Evolutionary conservation across 148 eudicot species (phyloP).

Genomic region (Vaccinium macrocarpon): DNA sequence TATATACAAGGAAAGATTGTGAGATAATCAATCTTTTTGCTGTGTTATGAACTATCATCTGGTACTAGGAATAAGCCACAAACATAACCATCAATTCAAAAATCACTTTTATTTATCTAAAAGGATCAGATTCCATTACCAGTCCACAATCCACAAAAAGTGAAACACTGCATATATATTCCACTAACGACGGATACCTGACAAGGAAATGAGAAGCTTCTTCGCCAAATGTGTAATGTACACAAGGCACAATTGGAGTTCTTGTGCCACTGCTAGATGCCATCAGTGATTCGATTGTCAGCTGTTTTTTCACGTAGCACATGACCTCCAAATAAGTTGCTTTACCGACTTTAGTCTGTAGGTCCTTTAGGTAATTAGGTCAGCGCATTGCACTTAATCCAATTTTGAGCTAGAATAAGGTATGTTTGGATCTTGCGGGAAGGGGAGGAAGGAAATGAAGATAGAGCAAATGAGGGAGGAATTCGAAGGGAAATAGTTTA

Average conservation of each 20-base stretch:
- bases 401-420: neutral
- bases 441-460: neutral
- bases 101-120: constrained; percentile 35
- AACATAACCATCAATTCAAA: constrained; percentile 36
- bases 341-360: neutral
- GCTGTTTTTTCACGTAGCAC: neutral
- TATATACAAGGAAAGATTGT: neutral
- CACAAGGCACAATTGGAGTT: neutral
- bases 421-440: neutral
- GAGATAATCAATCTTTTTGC: neutral
- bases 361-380: neutral
- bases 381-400: neutral
- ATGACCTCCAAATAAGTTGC: neutral
- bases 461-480: neutral
- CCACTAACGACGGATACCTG: constrained; percentile 12
- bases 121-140: constrained; percentile 65
- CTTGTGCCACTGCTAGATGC: constrained; percentile 6
- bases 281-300: constrained; percentile 13
- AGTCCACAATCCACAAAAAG: constrained; percentile 22
- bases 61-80: constrained; percentile 20
- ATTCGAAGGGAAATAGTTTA: neutral
- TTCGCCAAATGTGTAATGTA: constrained; percentile 18
- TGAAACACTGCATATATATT: constrained; percentile 5
- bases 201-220: constrained; percentile 42
- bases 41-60: constrained; percentile 9